Conservation (phyloP, 2,329 filamentous ascomycete genomes). For the Thielaviopsis populi region DNA sequence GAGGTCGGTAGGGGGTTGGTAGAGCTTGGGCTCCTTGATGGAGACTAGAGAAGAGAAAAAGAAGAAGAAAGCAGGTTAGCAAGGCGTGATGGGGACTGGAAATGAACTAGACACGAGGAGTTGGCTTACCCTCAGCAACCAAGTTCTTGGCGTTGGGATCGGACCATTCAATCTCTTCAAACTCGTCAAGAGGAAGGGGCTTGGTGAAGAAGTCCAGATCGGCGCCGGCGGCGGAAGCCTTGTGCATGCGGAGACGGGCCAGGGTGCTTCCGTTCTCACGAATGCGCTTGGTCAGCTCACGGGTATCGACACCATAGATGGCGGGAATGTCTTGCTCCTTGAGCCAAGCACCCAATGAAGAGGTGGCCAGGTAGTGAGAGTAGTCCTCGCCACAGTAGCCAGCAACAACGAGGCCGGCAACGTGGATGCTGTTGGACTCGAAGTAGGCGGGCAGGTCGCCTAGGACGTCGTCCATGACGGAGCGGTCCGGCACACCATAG, state of each 20-base stretch:
- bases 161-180: constrained; percentile 73
- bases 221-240: constrained; percentile 26
- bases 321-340: constrained; percentile 91
- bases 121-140: constrained; percentile 72
- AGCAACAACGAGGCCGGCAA: constrained; percentile 78
- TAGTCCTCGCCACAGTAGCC: constrained; percentile 90
- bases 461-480: constrained; percentile 70
- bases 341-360: constrained; percentile 84
- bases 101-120: background rate
- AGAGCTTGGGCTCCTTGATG: constrained; percentile 71
- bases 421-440: constrained; percentile 82
- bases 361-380: constrained; percentile 83
- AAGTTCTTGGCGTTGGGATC: constrained; percentile 89
- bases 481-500: constrained; percentile 86
- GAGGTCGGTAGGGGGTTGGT: constrained; percentile 55
- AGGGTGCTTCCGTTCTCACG: constrained; percentile 92
- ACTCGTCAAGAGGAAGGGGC: constrained; percentile 32
- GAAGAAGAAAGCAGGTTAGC: constrained; percentile 20
- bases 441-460: constrained; percentile 82
- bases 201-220: constrained; percentile 15
- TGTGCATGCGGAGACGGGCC: constrained; percentile 66
- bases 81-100: background rate
- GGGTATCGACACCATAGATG: constrained; percentile 88
- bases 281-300: constrained; percentile 86
- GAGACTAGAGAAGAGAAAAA: constrained; percentile 51